These are phyloP conservation scores for Pythium rhizo-oryzae DNA, from an alignment of 352 stramenopile genomes.

Conservation along the genomic window DNA sequence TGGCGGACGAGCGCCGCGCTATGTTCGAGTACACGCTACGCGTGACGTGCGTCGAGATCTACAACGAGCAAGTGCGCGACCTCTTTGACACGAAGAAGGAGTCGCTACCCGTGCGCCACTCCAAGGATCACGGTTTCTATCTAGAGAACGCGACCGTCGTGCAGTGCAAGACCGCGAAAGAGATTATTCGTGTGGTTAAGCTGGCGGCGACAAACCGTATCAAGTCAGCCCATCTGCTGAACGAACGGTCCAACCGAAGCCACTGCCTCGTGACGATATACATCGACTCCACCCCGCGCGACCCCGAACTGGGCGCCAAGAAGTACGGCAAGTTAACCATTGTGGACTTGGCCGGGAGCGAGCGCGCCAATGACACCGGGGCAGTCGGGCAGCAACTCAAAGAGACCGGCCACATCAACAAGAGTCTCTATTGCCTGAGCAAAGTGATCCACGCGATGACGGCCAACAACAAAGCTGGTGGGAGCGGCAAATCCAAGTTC, in stretches of 20 bases:
- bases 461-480: slow-evolving; percentile 19
- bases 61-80: slow-evolving; percentile 73
- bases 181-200: slow-evolving; percentile 70
- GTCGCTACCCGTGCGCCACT: slow-evolving; percentile 54
- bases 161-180: slow-evolving; percentile 51
- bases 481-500: slow-evolving; percentile 40
- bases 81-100: slow-evolving; percentile 68
- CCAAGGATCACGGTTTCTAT: slow-evolving; percentile 70
- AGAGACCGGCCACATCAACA: slow-evolving; percentile 80
- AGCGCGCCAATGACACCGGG: slow-evolving; percentile 65
- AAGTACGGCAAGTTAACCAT: slow-evolving; percentile 80
- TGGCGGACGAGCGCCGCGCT: slow-evolving; percentile 39
- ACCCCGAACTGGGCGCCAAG: slow-evolving; percentile 32
- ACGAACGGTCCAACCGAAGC: slow-evolving; percentile 72
- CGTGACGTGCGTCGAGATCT: slow-evolving; percentile 78
- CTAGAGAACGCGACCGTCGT: slow-evolving; percentile 75
- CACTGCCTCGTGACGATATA: slow-evolving; percentile 83
- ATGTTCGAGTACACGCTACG: slow-evolving; percentile 62
- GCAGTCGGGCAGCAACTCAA: slow-evolving; percentile 64
- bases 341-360: slow-evolving; percentile 72
- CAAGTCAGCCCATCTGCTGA: slow-evolving; percentile 72
- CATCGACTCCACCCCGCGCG: slow-evolving; percentile 55
- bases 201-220: slow-evolving; percentile 58
- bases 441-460: slow-evolving; percentile 80
- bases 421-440: slow-evolving; percentile 76